Evolutionary conservation across 1,284 basidiomycete genomes (phyloP).

Genomic region (Puccinia novopanici): DNA sequence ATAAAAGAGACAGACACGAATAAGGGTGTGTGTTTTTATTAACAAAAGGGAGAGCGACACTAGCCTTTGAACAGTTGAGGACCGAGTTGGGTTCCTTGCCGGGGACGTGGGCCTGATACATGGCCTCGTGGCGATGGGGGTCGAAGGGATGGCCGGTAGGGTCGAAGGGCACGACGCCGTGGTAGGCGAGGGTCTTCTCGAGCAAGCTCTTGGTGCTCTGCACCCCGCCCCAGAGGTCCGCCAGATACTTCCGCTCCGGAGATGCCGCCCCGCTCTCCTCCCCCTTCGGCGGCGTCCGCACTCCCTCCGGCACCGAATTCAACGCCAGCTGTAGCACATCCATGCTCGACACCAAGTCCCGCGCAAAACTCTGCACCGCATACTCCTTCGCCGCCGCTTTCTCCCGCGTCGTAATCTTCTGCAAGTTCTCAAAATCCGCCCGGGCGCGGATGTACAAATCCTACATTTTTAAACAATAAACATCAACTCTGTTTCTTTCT

Average conservation of each 20-base stretch:
- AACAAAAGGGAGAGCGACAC: conserved; percentile 62
- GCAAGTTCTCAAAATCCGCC: conserved; percentile 92
- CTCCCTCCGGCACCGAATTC: conserved; percentile 68
- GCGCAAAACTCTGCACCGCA: conserved; percentile 86
- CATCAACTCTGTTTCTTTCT: background rate
- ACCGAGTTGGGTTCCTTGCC: conserved; percentile 86
- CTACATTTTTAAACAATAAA: too few relatives aligned
- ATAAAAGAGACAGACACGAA: background rate
- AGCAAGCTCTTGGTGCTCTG: conserved; percentile 88
- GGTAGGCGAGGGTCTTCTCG: conserved; percentile 83
- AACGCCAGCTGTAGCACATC: conserved; percentile 89
- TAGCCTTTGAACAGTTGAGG: conserved; percentile 85
- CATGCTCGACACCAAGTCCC: conserved; percentile 83
- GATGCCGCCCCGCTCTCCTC: background rate
- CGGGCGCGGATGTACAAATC: conserved; percentile 57
- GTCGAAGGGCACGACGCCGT: conserved; percentile 87
- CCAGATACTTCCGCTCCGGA: conserved; percentile 65
- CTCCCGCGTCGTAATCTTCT: conserved; percentile 84
- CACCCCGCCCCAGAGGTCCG: conserved; percentile 79
- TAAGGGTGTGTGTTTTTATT: background rate
- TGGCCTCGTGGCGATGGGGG: conserved; percentile 90
- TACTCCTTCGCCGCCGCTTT: conserved; percentile 89
- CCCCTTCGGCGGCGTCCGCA: background rate
- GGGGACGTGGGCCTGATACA: conserved; percentile 86
- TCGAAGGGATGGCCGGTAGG: conserved; percentile 90